A percentile compares a stretch with the other conserved stretches of the same genome.
phyloP scores from a whole-genome alignment of 345 rosid species.

The Rubroshorea leprosula region DNA sequence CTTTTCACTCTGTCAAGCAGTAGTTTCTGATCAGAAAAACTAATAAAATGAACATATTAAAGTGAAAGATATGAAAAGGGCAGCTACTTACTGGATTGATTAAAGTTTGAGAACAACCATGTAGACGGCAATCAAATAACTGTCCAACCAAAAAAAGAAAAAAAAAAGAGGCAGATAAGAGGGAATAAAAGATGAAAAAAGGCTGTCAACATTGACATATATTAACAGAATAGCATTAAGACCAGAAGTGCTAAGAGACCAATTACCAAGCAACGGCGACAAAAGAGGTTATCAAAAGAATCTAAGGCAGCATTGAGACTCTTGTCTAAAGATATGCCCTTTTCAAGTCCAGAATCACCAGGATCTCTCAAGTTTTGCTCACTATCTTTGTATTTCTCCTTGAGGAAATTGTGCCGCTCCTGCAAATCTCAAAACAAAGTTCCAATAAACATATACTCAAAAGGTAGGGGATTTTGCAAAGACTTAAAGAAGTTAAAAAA shows the following conservation, averaged over 20 bases:
- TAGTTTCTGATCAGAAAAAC: slow-evolving; percentile 19
- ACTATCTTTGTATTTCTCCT: slow-evolving; percentile 35
- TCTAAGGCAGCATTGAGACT: slow-evolving; percentile 87
- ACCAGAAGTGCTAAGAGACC: slow-evolving; percentile 17
- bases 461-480: neutral
- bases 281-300: slow-evolving; percentile 97
- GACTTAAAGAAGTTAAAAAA: too few species aligned
- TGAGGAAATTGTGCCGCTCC: slow-evolving; percentile 66
- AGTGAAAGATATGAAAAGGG: slow-evolving; percentile 4
- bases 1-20: slow-evolving; percentile 76
- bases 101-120: slow-evolving; percentile 93
- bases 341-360: slow-evolving; percentile 39
- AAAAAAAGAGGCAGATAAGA: slow-evolving; percentile 17
- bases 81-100: slow-evolving; percentile 67
- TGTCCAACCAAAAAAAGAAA: slow-evolving; percentile 32
- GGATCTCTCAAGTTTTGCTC: slow-evolving; percentile 36
- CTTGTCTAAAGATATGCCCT: slow-evolving; percentile 64
- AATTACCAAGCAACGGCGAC: slow-evolving; percentile 95
- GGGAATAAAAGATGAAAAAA: slow-evolving; percentile 8
- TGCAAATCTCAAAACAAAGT: slow-evolving; percentile 29
- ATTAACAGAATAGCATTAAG: neutral
- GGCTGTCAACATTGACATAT: slow-evolving; percentile 3
- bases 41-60: slow-evolving; percentile 15
- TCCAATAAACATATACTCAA: slow-evolving; percentile 7
- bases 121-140: slow-evolving; percentile 97